phyloP scores from a whole-genome alignment of 139 green algal species.

The Tetraselmis striata region DNA sequence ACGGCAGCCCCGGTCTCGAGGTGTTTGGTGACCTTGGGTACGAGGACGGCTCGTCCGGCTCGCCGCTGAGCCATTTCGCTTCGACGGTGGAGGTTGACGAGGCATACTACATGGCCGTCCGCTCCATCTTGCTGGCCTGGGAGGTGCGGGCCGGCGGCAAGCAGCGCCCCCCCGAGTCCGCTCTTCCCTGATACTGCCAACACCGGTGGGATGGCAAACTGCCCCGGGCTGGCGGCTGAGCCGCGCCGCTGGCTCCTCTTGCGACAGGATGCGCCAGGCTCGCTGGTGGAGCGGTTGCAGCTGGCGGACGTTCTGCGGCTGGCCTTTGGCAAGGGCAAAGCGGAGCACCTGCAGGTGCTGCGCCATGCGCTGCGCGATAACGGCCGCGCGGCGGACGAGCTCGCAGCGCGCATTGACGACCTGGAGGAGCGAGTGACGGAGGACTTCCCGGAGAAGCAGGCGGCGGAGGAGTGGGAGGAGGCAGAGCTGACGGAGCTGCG shows the following conservation, averaged over 20 bases:
- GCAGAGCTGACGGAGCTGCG: not conserved
- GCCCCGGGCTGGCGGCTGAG: too few relatives aligned
- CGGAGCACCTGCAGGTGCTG: not conserved
- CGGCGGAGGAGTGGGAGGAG: not conserved
- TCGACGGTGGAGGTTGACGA: too few relatives aligned
- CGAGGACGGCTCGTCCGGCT: not conserved
- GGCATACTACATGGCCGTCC: not conserved
- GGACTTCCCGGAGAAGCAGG: not conserved
- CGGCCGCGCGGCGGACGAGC: not conserved
- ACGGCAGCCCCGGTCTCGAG: not conserved
- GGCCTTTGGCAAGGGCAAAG: not conserved
- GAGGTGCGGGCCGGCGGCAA: not conserved
- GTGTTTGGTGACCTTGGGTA: not conserved
- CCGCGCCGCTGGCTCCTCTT: too few relatives aligned
- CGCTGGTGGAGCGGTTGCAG: not conserved
- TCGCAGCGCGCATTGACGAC: not conserved
- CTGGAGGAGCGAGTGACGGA: not conserved
- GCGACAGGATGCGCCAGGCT: too few relatives aligned
- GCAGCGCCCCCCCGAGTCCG: too few relatives aligned
- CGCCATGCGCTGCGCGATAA: not conserved
- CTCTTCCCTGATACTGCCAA: too few relatives aligned
- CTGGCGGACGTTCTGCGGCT: not conserved
- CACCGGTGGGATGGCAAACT: too few relatives aligned
- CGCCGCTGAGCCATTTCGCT: too few relatives aligned
- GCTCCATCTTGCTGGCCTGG: not conserved